A percentile compares a stretch with the other conserved stretches of the same genome.
phyloP scores from a whole-genome alignment of 305 asterid genomes.

The Fraxinus baroniana region DNA sequence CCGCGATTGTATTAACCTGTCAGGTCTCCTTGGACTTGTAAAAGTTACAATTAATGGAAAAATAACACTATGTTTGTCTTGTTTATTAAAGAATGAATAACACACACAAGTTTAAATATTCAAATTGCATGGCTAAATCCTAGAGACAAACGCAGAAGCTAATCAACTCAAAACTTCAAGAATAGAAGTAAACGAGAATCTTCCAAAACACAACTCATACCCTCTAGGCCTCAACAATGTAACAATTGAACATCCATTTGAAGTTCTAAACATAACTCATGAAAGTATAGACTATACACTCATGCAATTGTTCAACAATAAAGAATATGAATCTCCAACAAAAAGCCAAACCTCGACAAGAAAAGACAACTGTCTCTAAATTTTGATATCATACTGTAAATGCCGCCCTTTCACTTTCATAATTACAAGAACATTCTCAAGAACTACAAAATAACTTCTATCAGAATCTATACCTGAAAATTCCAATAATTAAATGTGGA shows the following conservation, averaged over 20 bases:
- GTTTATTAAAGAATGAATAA: not conserved
- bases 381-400: not conserved
- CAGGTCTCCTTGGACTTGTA: not conserved
- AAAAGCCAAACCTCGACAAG: not conserved
- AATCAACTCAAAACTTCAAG: conserved; percentile 10
- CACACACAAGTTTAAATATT: not conserved
- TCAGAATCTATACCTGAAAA: conserved; percentile 17
- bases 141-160: not conserved
- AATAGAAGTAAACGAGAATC: not conserved
- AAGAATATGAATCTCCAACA: not conserved
- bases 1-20: not conserved
- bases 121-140: not conserved
- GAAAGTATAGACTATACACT: not conserved
- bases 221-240: not conserved
- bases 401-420: not conserved
- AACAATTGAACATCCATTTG: not conserved
- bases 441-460: not conserved
- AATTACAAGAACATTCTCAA: not conserved
- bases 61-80: not conserved
- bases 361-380: conserved; percentile 9
- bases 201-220: conserved; percentile 7
- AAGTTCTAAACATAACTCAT: not conserved
- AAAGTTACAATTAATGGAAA: not conserved
- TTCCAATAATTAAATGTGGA: not conserved
- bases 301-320: not conserved